Evolutionary conservation across 495 filamentous ascomycete species (phyloP), one percentile per base, ranked within the genome.

Genomic region (Podospora sp.): DNA sequence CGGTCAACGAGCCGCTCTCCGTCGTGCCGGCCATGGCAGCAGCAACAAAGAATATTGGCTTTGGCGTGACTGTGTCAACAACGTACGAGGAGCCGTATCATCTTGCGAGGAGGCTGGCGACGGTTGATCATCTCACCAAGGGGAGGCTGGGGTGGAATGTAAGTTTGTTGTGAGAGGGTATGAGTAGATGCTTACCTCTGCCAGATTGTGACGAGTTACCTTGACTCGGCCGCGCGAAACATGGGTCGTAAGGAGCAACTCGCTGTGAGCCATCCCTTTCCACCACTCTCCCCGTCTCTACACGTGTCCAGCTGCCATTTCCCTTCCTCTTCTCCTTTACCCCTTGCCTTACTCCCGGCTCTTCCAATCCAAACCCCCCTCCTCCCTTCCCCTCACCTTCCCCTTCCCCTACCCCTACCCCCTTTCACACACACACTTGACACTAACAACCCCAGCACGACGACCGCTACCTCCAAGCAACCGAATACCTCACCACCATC

Each of bases 21-120:
- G 77, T 84, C 18, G 79, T 84, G 49, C 74, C 83, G 0, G 82
- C 82, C 24, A 83, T 83, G 80, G 81, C 81, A 0, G 79, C 80
- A 16, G 79, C 73, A 4, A 92, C 88, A 18, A 75, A 89, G 71
- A 86, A 80, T 46, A 77, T 91, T 4, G 89, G 88, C 9, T 80
- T 91, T 64, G 86, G 88, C 62, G 82, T 92, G 52, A 92, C 90
- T 20, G 81, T 84, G 21, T 81, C 83, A 46, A 90, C 84, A 6
- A 90, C 87, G 20, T 91, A 90, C 67, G 89, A 91, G 72, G 85
- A 87, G 68, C 89, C 89, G 0, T 92, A 89, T 73, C 88, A 89
- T 70, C 80, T 92, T 18, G 89, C 89, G 0, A 78, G 88, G 20
- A 78, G 89, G 22, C 72, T 92, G 25, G 86, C 86, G 0, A 92